phyloP scores from a whole-genome alignment of 1,139 yeast species.

The Geotrichum citri-aurantii region DNA sequence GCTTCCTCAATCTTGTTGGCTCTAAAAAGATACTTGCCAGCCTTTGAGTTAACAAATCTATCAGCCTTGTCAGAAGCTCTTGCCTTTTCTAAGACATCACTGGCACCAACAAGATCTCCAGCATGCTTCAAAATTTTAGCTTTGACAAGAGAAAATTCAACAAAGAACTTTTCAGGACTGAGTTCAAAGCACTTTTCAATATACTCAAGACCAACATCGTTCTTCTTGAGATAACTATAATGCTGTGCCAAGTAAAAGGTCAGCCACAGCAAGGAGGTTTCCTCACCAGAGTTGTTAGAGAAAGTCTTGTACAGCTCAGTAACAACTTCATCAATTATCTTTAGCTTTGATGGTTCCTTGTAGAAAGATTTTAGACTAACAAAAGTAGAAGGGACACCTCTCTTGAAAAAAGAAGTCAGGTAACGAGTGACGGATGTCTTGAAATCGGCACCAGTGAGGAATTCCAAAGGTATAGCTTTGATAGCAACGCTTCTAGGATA shows the following conservation, averaged over 20 bases:
- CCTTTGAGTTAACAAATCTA: conserved; percentile 81
- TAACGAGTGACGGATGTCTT: conserved; percentile 46
- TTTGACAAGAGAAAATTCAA: conserved; percentile 72
- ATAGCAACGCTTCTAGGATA: conserved; percentile 88
- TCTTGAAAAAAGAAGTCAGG: conserved; percentile 53
- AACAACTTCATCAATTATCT: conserved; percentile 51
- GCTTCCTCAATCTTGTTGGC: conserved; percentile 79
- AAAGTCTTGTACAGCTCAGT: conserved; percentile 40
- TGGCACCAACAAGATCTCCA: conserved; percentile 58
- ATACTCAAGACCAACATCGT: conserved; percentile 47
- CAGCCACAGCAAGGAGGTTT: conserved; percentile 67
- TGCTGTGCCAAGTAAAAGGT: conserved; percentile 79
- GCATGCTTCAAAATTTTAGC: conserved; percentile 75
- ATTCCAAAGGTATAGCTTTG: conserved; percentile 67
- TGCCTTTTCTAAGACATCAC: conserved; percentile 61
- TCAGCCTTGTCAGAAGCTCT: conserved; percentile 80
- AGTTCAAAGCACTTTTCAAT: conserved; percentile 64
- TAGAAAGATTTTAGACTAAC: conserved; percentile 80
- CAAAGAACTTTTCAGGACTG: conserved; percentile 51
- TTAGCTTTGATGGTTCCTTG: conserved; percentile 44
- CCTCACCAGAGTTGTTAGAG: conserved; percentile 31
- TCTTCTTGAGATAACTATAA: conserved; percentile 50
- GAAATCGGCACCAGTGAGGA: conserved; percentile 54
- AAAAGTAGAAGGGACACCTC: conserved; percentile 90
- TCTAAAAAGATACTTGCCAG: conserved; percentile 77